Evolutionary conservation across 164 flowering plant species (phyloP).

Genomic region (Tinospora cordifolia): DNA sequence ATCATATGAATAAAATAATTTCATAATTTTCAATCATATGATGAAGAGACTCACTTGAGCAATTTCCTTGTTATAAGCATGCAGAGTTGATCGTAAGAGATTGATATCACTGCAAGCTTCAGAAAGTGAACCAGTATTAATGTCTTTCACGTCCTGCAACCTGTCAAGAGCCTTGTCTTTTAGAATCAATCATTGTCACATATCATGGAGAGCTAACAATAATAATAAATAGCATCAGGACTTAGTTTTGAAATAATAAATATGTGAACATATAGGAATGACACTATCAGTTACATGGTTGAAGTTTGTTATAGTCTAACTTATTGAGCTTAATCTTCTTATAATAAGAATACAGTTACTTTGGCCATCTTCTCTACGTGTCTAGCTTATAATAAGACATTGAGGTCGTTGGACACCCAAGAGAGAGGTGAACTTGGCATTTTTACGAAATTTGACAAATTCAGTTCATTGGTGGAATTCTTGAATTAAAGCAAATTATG

Average conservation of each 20-base stretch:
- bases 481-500: no score
- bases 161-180: slow-evolving; percentile 20
- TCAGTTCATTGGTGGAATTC: no score
- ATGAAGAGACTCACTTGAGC: slow-evolving; percentile 49
- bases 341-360: no score
- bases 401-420: no score
- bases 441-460: no score
- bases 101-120: slow-evolving; percentile 42
- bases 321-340: no score
- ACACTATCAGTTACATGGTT: background rate
- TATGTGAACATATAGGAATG: background rate
- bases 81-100: slow-evolving; percentile 41
- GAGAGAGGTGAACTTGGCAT: no score
- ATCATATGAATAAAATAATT: background rate
- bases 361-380: no score
- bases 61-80: slow-evolving; percentile 59
- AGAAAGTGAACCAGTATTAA: slow-evolving; percentile 24
- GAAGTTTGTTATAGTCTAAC: background rate
- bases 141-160: slow-evolving; percentile 39
- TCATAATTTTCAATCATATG: background rate
- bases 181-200: background rate
- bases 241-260: background rate
- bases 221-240: background rate
- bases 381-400: no score
- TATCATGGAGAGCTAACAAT: background rate